Conservation (phyloP, 2,329 filamentous ascomycete genomes). For the Xylaria sp. region DNA sequence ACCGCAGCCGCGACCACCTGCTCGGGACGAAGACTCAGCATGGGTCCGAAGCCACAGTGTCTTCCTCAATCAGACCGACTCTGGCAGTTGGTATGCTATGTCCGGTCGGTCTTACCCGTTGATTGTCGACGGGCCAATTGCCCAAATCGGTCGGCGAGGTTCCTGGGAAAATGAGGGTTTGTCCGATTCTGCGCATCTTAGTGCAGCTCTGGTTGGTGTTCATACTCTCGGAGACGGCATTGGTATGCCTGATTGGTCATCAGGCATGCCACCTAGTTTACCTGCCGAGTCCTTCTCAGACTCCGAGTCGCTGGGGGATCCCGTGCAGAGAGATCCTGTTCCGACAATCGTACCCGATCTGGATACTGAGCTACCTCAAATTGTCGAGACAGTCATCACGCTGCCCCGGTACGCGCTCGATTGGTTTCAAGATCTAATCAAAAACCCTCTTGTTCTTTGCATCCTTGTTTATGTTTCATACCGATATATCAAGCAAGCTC, state of each 20-base stretch:
- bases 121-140: conserved; percentile 74
- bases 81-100: conserved; percentile 94
- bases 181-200: conserved; percentile 60
- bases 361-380: conserved; percentile 53
- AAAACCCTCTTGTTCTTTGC: conserved; percentile 46
- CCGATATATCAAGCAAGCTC: conserved; percentile 58
- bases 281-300: conserved; percentile 42
- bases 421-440: conserved; percentile 64
- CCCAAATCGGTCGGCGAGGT: conserved; percentile 57
- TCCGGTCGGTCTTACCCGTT: conserved; percentile 88
- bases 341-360: conserved; percentile 46
- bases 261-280: conserved; percentile 53
- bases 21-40: conserved; percentile 60
- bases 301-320: conserved; percentile 34
- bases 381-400: conserved; percentile 63
- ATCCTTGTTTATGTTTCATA: conserved; percentile 55
- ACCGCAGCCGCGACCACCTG: conserved; percentile 80
- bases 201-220: conserved; percentile 75
- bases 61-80: conserved; percentile 86
- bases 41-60: conserved; percentile 72
- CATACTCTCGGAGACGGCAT: conserved; percentile 68
- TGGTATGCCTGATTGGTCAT: conserved; percentile 51
- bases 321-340: conserved; percentile 51
- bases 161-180: conserved; percentile 59
- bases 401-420: conserved; percentile 63